These are phyloP conservation scores for Boletus vermiculosoides DNA, from an alignment of 768 basidiomycete species.

Conservation along the genomic window DNA sequence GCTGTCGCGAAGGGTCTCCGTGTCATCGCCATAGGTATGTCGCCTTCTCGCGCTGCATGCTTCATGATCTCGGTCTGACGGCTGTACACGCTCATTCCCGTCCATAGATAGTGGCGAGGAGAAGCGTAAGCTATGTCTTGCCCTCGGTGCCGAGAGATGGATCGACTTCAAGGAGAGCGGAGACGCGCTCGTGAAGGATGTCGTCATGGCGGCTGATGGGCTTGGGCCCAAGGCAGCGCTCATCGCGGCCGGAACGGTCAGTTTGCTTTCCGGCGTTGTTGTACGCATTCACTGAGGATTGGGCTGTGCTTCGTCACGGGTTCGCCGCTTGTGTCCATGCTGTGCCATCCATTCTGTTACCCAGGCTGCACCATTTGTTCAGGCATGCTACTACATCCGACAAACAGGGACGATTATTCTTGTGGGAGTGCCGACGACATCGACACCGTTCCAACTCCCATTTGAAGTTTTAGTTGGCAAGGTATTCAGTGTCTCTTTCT, in stretches of 20 bases:
- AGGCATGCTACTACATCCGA: conserved; percentile 47
- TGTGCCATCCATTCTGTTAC: background rate
- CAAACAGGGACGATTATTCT: conserved; percentile 40
- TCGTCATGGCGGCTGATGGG: conserved; percentile 41
- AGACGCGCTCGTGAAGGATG: conserved; percentile 37
- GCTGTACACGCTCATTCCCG: background rate
- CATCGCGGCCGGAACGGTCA: conserved; percentile 22
- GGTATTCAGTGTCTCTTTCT: conserved; percentile 2
- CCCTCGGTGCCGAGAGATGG: conserved; percentile 42
- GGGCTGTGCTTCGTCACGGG: background rate
- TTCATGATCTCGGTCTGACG: background rate
- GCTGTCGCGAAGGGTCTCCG: conserved; percentile 42
- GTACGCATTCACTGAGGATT: background rate
- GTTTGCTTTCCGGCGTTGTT: background rate
- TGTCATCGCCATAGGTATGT: conserved; percentile 42
- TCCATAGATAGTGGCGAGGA: conserved; percentile 42
- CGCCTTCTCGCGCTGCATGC: background rate
- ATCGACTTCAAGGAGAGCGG: conserved; percentile 46
- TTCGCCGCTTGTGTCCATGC: background rate
- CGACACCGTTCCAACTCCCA: conserved; percentile 24
- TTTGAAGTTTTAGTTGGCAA: conserved; percentile 34
- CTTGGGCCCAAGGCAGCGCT: conserved; percentile 42
- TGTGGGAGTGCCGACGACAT: conserved; percentile 38
- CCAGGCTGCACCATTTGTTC: conserved; percentile 39
- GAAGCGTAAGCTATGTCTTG: conserved; percentile 37